A percentile compares a stretch with the other conserved stretches of the same genome.
Conservation (phyloP, 768 basidiomycete genomes). For the Boletus rex-veris region DNA sequence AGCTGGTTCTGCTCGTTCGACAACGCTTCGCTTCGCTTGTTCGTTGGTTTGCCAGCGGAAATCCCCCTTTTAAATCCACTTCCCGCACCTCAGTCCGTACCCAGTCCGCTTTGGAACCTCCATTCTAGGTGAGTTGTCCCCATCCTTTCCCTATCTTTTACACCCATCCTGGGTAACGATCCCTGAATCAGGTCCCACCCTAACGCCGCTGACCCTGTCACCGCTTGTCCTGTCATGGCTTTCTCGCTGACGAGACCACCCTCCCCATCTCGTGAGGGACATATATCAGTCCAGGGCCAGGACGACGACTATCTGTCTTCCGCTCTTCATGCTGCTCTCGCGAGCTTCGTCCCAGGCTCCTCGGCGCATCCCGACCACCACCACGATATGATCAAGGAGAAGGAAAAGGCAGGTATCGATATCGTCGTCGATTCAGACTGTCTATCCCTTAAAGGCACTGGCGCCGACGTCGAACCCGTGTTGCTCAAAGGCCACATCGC, state of each 20-base stretch:
- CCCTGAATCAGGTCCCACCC: conserved; percentile 4
- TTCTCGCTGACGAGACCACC: conserved; percentile 34
- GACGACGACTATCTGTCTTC: conserved; percentile 36
- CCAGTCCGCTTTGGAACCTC: conserved; percentile 9
- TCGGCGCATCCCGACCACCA: conserved; percentile 22
- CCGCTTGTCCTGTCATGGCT: conserved; percentile 27
- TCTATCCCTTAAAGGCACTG: conserved; percentile 73
- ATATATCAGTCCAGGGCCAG: conserved; percentile 22
- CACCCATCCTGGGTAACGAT: background rate
- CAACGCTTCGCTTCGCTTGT: background rate
- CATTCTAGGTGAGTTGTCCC: conserved; percentile 1
- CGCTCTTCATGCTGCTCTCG: conserved; percentile 39
- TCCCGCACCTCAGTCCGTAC: background rate
- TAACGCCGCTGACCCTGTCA: conserved; percentile 9
- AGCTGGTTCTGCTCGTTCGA: background rate
- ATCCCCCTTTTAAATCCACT: background rate
- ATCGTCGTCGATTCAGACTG: conserved; percentile 70
- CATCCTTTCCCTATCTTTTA: background rate
- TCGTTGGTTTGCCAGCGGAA: background rate
- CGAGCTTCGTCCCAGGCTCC: conserved; percentile 24
- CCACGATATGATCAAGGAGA: conserved; percentile 43
- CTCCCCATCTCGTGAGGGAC: conserved; percentile 26
- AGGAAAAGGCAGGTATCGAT: conserved; percentile 58
- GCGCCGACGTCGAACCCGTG: conserved; percentile 79
- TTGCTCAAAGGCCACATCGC: conserved; percentile 78